Evolutionary conservation across 2,329 filamentous ascomycete species (phyloP).

Genomic region (Pyricularia pennisetigena): DNA sequence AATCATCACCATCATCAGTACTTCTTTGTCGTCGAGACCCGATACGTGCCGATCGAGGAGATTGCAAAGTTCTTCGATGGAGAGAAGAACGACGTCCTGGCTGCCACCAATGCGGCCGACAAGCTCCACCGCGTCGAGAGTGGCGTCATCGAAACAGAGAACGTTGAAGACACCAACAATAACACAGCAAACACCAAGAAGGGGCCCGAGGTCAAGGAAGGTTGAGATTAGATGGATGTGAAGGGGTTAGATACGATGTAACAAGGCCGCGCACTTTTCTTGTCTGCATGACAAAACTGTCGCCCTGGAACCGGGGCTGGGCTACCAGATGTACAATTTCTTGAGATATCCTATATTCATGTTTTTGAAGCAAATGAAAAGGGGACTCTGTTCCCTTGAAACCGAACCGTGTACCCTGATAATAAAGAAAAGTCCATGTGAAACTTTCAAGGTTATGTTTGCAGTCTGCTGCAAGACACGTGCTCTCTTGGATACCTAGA

Average conservation of each 20-base stretch:
- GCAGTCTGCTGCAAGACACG: too few species aligned
- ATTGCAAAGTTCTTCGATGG: background rate
- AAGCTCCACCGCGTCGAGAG: background rate
- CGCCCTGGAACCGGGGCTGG: too few species aligned
- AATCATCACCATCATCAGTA: background rate
- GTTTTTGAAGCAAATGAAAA: too few species aligned
- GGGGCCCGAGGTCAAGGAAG: background rate
- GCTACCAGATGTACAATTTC: too few species aligned
- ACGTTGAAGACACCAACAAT: background rate
- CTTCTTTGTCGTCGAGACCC: background rate
- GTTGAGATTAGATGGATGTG: background rate
- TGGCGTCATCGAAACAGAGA: background rate
- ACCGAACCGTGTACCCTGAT: too few species aligned
- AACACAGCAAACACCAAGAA: background rate
- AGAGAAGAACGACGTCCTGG: background rate
- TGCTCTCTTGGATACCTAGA: too few species aligned
- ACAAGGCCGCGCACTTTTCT: background rate
- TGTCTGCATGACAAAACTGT: background rate
- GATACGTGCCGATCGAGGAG: background rate
- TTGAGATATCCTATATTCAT: too few species aligned
- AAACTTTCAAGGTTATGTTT: too few species aligned
- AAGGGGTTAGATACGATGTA: background rate
- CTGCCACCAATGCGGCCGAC: background rate
- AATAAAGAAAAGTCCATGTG: too few species aligned
- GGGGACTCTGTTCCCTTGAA: too few species aligned